Percentiles rank a stretch among this genome's conserved stretches.
These are phyloP conservation scores for Glycine tomentella DNA, from an alignment of 306 rosid genomes.

Conservation along the genomic window DNA sequence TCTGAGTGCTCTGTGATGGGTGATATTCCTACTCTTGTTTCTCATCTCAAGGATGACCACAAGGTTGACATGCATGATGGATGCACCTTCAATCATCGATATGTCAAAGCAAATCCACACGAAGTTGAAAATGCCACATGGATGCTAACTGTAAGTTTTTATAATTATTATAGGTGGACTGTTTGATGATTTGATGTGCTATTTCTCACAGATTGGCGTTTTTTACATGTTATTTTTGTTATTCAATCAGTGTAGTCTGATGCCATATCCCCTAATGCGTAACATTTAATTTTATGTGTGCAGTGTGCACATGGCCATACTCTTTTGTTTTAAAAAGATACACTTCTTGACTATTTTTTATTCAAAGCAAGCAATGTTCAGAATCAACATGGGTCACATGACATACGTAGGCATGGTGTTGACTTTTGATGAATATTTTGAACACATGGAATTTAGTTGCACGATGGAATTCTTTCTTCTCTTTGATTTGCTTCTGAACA, in stretches of 20 bases:
- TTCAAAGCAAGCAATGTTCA: constrained; percentile 17
- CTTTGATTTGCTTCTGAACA: constrained; percentile 5
- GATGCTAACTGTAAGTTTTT: constrained; percentile 87
- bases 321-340: not conserved
- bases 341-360: constrained; percentile 16
- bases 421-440: constrained; percentile 38
- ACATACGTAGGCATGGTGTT: constrained; percentile 26
- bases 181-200: constrained; percentile 24
- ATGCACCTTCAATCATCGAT: constrained; percentile 90
- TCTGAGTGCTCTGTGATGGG: constrained; percentile 88
- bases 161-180: not conserved
- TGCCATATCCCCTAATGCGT: constrained; percentile 10
- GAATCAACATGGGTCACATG: constrained; percentile 40
- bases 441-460: constrained; percentile 17
- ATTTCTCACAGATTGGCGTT: not conserved
- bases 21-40: constrained; percentile 77
- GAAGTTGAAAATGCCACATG: constrained; percentile 98
- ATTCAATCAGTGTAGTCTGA: constrained; percentile 17
- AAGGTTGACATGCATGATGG: constrained; percentile 96
- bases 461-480: not conserved
- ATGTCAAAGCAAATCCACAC: constrained; percentile 86
- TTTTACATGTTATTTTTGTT: constrained; percentile 42
- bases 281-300: constrained; percentile 23
- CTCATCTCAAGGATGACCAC: constrained; percentile 88
- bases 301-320: constrained; percentile 34